Evolutionary conservation across 768 basidiomycete species (phyloP).

Genomic region (Boletus tomentosulus): DNA sequence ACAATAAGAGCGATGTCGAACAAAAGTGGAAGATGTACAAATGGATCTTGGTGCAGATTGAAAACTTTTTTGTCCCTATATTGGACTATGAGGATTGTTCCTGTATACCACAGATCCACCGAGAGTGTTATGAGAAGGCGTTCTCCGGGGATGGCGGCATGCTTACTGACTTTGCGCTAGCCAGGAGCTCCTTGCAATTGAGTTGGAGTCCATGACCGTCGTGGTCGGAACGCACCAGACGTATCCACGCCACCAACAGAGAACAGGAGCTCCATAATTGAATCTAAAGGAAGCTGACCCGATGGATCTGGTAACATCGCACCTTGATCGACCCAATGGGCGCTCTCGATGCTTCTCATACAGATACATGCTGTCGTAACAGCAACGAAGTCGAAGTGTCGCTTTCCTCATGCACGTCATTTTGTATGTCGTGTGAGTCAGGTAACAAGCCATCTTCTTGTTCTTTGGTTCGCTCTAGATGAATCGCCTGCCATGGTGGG

Average conservation of each 20-base stretch:
- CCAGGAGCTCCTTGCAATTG: not conserved
- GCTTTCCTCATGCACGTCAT: not conserved
- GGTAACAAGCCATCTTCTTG: not conserved
- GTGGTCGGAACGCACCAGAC: not conserved
- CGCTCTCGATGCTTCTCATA: not conserved
- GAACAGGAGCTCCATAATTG: not conserved
- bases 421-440: not conserved
- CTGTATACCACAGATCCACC: constrained; percentile 2
- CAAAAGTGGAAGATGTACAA: constrained; percentile 6
- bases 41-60: constrained; percentile 14
- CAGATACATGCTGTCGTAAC: not conserved
- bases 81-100: not conserved
- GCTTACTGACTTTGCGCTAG: not conserved
- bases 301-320: constrained; percentile 10
- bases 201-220: constrained; percentile 4
- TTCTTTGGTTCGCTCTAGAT: constrained; percentile 8
- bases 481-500: constrained; percentile 8
- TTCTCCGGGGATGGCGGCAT: constrained; percentile 15
- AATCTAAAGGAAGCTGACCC: constrained; percentile 5
- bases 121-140: constrained; percentile 4
- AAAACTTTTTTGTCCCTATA: not conserved
- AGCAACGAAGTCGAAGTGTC: not conserved
- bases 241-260: constrained; percentile 1
- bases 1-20: not conserved
- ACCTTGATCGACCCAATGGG: constrained; percentile 5